A percentile compares a stretch with the other conserved stretches of the same genome.
Evolutionary conservation across 2,329 filamentous ascomycete species (phyloP).

Genomic region (Botrytis deweyae): DNA sequence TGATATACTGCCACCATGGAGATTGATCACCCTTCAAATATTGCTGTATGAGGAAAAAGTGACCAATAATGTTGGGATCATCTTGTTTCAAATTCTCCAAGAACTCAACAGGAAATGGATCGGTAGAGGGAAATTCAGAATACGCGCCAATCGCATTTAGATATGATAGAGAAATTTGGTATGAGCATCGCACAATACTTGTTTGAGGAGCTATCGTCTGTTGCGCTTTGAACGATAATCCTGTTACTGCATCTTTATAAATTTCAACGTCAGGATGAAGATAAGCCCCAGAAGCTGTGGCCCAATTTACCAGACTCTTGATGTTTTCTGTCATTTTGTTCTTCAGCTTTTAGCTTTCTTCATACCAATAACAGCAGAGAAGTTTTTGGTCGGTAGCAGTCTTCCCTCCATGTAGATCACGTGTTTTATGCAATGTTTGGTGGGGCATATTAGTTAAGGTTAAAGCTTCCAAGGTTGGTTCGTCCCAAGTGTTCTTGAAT

Average conservation of each 20-base stretch:
- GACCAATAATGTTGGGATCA: constrained; percentile 56
- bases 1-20: constrained; percentile 68
- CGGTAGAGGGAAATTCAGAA: constrained; percentile 31
- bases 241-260: constrained; percentile 50
- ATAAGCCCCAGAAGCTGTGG: constrained; percentile 45
- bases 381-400: not conserved
- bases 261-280: constrained; percentile 55
- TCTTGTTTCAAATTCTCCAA: constrained; percentile 47
- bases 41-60: constrained; percentile 69
- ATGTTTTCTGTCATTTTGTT: constrained; percentile 27
- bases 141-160: constrained; percentile 51
- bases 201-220: constrained; percentile 26
- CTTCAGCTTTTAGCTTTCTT: not conserved
- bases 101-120: constrained; percentile 51
- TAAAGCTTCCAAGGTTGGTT: not conserved
- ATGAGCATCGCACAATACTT: constrained; percentile 53
- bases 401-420: not conserved
- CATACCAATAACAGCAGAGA: not conserved
- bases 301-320: constrained; percentile 50
- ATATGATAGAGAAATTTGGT: constrained; percentile 57
- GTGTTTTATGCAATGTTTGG: not conserved
- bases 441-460: not conserved
- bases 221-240: constrained; percentile 50
- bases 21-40: constrained; percentile 58
- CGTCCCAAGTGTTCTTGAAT: not conserved